Evolutionary conservation across 225 moss, liverwort and hornwort genomes (phyloP), one percentile per base, ranked within the genome.

Genomic region (Sphagnum tenellum): DNA sequence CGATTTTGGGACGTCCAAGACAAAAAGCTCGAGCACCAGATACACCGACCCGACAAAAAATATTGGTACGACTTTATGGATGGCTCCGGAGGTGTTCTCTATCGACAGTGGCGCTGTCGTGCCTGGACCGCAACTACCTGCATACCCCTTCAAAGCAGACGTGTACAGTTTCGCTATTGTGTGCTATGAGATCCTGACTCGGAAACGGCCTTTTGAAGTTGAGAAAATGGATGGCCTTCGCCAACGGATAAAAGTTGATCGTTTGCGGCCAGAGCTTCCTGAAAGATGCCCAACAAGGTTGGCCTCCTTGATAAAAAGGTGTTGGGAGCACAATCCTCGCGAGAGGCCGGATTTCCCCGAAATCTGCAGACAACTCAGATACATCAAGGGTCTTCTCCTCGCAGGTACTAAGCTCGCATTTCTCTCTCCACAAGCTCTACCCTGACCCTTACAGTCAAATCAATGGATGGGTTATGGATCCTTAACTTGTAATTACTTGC

Each of bases 351-450:
- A 50, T 3, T 76, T 79, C 50, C 2, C 50, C 29, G 60, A 70
- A 12, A 73, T 73, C 9, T 70, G 72, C 66, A 69, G 48, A 29
- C 69, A 72, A 66, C 76, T 79, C 10, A n/a, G 72, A 13, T 75
- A 63, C 60, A 72, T 76, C 63, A 75, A 70, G 52, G 66, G 69
- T 3, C 63, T 69, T 14, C 72, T 72, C 48, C 55, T 76, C 3
- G 61, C 48, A 63, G 79, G 73, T 77, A 73, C 3, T 29, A 29
- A 29, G 29, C 29, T 29, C 29, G 29, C 29, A 29, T 29, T 29
- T 29, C 29, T 29, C 29, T 29, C 29, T 29, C 29, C 29, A 29
- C 29, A 29, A 29, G 29, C 29, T 29, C 29, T 29, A 29, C 29
- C 29, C 29, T 29, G 29, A 29, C 29, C 29, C 29, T 29, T 29